Conservation (phyloP, 2,329 filamentous ascomycete genomes). For the Beauveria brongniartii region DNA sequence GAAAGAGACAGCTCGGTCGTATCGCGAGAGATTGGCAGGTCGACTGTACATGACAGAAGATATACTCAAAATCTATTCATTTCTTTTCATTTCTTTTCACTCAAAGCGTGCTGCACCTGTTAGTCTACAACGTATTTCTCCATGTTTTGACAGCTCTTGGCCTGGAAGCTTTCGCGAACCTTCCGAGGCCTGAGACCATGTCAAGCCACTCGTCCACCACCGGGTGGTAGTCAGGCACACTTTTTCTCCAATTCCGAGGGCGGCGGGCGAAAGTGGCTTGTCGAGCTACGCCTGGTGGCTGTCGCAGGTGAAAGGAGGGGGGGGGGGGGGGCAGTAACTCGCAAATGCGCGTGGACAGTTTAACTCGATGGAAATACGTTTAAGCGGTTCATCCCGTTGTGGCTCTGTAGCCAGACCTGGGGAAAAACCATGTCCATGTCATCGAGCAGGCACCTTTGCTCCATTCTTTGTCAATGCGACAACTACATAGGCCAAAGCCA, state of each 20-base stretch:
- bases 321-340: too few relatives aligned
- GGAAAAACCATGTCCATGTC: too few relatives aligned
- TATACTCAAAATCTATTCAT: neutral
- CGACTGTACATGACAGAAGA: neutral
- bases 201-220: neutral
- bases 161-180: neutral
- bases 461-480: too few relatives aligned
- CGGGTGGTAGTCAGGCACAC: neutral
- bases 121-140: neutral
- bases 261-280: neutral
- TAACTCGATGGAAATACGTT: neutral
- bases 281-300: neutral
- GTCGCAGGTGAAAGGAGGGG: neutral
- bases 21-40: too few relatives aligned
- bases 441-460: too few relatives aligned
- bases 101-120: neutral
- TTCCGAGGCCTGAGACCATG: neutral
- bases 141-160: neutral
- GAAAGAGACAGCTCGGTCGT: too few relatives aligned
- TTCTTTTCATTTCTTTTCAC: neutral
- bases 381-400: neutral
- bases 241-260: neutral
- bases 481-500: too few relatives aligned
- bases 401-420: neutral
- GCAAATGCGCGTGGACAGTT: neutral